These are phyloP conservation scores for Aspergillus conjunctus DNA, from an alignment of 495 filamentous ascomycete genomes.

Conservation along the genomic window DNA sequence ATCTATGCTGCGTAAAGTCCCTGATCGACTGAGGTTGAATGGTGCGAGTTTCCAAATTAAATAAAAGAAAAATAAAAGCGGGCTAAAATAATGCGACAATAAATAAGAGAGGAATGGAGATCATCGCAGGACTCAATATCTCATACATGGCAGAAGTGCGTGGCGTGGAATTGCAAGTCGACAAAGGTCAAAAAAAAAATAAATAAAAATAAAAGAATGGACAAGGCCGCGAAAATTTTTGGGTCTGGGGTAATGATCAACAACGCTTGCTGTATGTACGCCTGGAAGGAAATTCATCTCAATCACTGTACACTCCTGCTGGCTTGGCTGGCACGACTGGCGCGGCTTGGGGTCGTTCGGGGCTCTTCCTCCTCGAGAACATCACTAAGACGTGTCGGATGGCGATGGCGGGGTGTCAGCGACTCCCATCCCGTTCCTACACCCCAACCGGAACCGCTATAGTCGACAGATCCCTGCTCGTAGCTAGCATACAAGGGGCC, in stretches of 20 bases:
- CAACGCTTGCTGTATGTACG: conserved; percentile 26
- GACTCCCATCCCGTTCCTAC: conserved; percentile 70
- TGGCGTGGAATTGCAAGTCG: not conserved
- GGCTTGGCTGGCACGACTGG: conserved; percentile 43
- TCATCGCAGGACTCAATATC: conserved; percentile 12
- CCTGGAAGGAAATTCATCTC: conserved; percentile 16
- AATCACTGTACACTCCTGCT: conserved; percentile 37
- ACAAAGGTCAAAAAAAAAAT: conserved; percentile 4
- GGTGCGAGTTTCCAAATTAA: conserved; percentile 10
- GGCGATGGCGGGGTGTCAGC: conserved; percentile 80
- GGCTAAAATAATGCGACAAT: conserved; percentile 16
- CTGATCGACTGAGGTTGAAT: conserved; percentile 7
- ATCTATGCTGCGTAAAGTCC: conserved; percentile 13
- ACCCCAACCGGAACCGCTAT: conserved; percentile 67
- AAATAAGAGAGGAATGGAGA: conserved; percentile 13
- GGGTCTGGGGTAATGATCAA: conserved; percentile 5
- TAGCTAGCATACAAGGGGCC: conserved; percentile 36
- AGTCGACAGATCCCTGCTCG: conserved; percentile 46
- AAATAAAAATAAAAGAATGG: conserved; percentile 10
- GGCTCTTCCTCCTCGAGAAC: conserved; percentile 75
- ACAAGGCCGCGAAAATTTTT: conserved; percentile 14
- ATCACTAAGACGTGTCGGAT: conserved; percentile 92
- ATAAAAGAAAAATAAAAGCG: not conserved
- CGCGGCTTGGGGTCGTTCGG: conserved; percentile 59
- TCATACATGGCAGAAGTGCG: not conserved